Conservation (phyloP, 78 protist species). For the Chrysochromulina parva region DNA sequence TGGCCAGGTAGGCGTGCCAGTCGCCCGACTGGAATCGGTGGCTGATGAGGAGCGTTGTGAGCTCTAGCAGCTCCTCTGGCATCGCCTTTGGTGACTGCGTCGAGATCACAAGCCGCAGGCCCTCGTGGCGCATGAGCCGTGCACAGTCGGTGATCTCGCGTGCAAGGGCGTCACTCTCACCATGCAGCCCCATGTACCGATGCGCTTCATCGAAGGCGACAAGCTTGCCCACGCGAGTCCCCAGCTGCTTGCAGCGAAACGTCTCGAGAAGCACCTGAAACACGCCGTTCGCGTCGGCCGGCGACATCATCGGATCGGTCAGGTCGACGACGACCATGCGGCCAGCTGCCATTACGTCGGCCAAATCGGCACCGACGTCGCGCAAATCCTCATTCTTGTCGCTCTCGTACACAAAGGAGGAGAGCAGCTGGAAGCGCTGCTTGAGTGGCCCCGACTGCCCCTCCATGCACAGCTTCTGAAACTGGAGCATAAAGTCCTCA, state of each 20-base stretch:
- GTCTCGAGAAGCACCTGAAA: conserved; percentile 28
- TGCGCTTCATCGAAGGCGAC: conserved; percentile 32
- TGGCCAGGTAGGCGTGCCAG: conserved; percentile 10
- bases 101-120: conserved; percentile 5
- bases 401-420: neutral
- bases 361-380: neutral
- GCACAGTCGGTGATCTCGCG: neutral
- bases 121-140: conserved; percentile 33
- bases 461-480: neutral
- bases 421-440: conserved; percentile 1
- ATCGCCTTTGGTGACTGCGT: conserved; percentile 26
- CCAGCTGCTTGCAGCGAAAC: neutral
- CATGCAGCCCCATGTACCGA: conserved; percentile 1
- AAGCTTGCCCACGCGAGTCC: neutral
- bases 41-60: neutral
- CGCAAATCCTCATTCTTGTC: neutral
- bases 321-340: conserved; percentile 17
- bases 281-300: conserved; percentile 33
- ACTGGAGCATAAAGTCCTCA: neutral
- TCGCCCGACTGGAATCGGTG: conserved; percentile 29
- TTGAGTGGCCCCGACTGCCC: neutral
- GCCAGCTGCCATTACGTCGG: neutral
- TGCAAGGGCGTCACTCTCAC: neutral
- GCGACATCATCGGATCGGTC: conserved; percentile 25
- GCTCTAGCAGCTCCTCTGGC: conserved; percentile 30